Percentiles rank a stretch among this genome's conserved stretches.
phyloP scores from a whole-genome alignment of 768 basidiomycete species.

The Crassisporium funariophilum region DNA sequence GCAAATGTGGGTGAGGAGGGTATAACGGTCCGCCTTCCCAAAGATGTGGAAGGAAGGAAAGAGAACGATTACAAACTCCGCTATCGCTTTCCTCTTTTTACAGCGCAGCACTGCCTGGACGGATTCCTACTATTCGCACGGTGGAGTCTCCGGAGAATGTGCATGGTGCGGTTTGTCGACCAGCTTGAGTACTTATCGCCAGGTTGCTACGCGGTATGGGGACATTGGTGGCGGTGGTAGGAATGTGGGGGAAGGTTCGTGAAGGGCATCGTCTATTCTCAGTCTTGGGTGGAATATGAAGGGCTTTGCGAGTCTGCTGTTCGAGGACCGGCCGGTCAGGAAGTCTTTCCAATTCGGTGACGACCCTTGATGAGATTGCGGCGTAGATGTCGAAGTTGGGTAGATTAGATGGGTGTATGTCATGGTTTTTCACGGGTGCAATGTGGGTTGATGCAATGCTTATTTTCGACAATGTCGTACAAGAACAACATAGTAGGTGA shows the following conservation, averaged over 20 bases:
- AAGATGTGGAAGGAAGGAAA: conserved; percentile 25
- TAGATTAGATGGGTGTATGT: too few species aligned
- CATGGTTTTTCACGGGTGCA: too few species aligned
- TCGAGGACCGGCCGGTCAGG: conserved; percentile 15
- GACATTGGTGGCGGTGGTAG: conserved; percentile 2
- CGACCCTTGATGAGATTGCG: conserved; percentile 15
- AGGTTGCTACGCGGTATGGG: not conserved
- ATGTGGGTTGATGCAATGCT: too few species aligned
- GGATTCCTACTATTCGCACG: conserved; percentile 25
- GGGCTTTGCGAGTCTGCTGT: conserved; percentile 2
- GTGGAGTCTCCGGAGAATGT: conserved; percentile 11
- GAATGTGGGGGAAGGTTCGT: conserved; percentile 5
- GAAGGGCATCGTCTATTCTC: conserved; percentile 12
- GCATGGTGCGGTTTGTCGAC: too few species aligned
- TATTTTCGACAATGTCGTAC: too few species aligned
- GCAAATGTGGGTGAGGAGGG: conserved; percentile 23
- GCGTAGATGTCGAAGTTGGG: too few species aligned
- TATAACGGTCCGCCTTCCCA: conserved; percentile 14
- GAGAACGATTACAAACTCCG: conserved; percentile 31
- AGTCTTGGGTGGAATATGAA: conserved; percentile 8
- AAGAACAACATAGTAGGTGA: too few species aligned
- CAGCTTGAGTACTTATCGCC: conserved; percentile 1
- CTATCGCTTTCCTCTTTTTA: conserved; percentile 23
- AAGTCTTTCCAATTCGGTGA: conserved; percentile 11
- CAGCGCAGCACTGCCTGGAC: conserved; percentile 29